phyloP scores from a whole-genome alignment of 176 grass and related monocot species.

The Saccharum spontaneum region DNA sequence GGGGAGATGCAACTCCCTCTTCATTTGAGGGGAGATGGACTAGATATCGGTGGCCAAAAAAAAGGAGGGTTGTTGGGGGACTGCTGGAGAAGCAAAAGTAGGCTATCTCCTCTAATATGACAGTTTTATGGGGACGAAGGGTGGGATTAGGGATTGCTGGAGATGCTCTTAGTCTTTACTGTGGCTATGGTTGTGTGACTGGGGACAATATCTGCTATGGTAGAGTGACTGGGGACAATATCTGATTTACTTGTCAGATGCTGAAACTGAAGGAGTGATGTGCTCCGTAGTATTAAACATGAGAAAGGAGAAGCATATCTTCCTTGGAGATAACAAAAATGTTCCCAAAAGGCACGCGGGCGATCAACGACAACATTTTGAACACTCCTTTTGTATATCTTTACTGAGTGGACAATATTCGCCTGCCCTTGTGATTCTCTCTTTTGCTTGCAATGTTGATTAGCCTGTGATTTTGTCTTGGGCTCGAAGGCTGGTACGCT shows the following conservation, averaged over 20 bases:
- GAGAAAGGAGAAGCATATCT: constrained; percentile 1
- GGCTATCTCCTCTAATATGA: too few relatives aligned
- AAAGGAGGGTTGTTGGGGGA: too few relatives aligned
- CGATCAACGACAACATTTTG: not conserved
- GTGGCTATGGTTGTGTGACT: not conserved
- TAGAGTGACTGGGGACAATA: not conserved
- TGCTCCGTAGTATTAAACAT: not conserved
- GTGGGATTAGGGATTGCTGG: too few relatives aligned
- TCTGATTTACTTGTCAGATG: constrained; percentile 27
- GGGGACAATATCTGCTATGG: constrained; percentile 21
- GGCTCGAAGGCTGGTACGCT: not conserved
- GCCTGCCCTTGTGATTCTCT: not conserved
- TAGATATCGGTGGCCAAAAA: too few relatives aligned
- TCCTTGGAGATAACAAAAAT: not conserved
- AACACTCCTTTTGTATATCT: constrained; percentile 11
- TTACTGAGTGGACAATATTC: constrained; percentile 9
- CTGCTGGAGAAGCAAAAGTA: too few relatives aligned
- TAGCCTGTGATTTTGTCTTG: not conserved
- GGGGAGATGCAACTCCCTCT: too few relatives aligned
- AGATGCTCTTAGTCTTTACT: not conserved
- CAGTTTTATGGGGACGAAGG: too few relatives aligned
- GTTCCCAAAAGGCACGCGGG: not conserved
- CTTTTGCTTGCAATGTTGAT: not conserved
- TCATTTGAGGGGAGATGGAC: too few relatives aligned
- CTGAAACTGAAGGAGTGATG: not conserved